phyloP scores from a whole-genome alignment of 1,284 basidiomycete species.

The Ganoderma meredithae region DNA sequence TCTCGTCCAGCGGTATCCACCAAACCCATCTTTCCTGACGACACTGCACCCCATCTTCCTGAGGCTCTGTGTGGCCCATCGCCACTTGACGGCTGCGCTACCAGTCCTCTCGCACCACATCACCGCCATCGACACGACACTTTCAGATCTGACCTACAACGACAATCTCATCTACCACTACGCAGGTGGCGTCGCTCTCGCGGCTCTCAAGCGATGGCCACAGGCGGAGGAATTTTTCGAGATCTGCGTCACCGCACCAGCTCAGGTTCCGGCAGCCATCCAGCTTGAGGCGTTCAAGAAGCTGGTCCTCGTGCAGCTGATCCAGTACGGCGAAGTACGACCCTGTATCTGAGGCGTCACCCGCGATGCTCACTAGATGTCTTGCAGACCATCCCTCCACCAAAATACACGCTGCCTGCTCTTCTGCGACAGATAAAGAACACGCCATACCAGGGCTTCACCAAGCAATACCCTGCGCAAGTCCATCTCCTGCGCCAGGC shows the following conservation, averaged over 20 bases:
- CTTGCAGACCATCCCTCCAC: constrained; percentile 58
- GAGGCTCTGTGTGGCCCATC: constrained; percentile 52
- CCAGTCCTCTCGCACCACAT: constrained; percentile 65
- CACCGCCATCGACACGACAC: constrained; percentile 58
- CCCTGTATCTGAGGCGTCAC: not conserved
- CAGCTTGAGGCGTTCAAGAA: constrained; percentile 91
- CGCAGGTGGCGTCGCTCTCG: constrained; percentile 68
- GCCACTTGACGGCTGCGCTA: constrained; percentile 60
- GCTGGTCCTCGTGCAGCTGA: constrained; percentile 76
- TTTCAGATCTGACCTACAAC: constrained; percentile 70
- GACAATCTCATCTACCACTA: constrained; percentile 85
- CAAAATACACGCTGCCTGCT: constrained; percentile 70
- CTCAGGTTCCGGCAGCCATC: constrained; percentile 67
- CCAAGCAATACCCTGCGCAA: constrained; percentile 67
- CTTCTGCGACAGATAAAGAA: constrained; percentile 67
- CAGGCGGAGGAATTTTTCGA: constrained; percentile 80
- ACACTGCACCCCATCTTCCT: constrained; percentile 70
- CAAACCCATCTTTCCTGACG: constrained; percentile 65
- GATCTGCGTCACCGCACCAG: constrained; percentile 78
- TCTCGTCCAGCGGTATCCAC: constrained; percentile 68
- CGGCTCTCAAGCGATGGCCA: constrained; percentile 66
- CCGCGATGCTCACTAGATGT: not conserved
- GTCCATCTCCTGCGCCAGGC: constrained; percentile 51
- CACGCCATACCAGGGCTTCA: constrained; percentile 66
- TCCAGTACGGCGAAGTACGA: constrained; percentile 71